Evolutionary conservation across 345 rosid genomes (phyloP).

Genomic region (Pelargonium nanum): DNA sequence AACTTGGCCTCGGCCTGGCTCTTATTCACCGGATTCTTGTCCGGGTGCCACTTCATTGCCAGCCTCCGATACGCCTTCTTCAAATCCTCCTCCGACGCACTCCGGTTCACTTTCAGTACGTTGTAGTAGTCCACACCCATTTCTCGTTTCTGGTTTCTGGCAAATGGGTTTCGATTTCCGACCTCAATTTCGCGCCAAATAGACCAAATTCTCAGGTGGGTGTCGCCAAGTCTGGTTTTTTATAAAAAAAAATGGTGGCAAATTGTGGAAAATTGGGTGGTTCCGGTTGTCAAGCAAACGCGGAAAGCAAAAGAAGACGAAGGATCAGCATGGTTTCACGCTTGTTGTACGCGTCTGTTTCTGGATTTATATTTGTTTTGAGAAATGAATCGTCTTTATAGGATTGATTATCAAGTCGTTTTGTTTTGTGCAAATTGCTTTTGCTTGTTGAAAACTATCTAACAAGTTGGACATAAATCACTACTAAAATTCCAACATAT

Average conservation of each 20-base stretch:
- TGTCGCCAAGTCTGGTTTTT: too few relatives aligned
- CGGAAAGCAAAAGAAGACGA: background rate
- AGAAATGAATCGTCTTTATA: background rate
- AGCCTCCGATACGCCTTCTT: constrained; percentile 58
- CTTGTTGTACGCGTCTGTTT: background rate
- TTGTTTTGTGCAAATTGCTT: background rate
- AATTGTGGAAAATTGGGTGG: too few relatives aligned
- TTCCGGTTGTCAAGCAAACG: background rate
- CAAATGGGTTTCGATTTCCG: background rate
- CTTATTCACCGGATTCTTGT: constrained; percentile 62
- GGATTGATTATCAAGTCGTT: background rate
- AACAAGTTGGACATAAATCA: too few relatives aligned
- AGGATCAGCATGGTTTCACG: background rate
- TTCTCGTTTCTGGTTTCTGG: background rate
- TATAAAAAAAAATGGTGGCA: too few relatives aligned
- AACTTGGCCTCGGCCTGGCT: constrained; percentile 78
- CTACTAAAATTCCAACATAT: too few relatives aligned
- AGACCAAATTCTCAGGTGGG: too few relatives aligned
- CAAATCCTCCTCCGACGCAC: constrained; percentile 68
- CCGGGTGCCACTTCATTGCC: constrained; percentile 94
- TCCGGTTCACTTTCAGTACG: constrained; percentile 48
- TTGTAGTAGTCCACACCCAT: constrained; percentile 96
- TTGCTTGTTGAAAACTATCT: too few relatives aligned
- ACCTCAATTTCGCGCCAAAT: too few relatives aligned
- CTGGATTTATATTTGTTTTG: background rate